Conservation (phyloP, 2,329 filamentous ascomycete species). For the Laburnicola sp. region DNA sequence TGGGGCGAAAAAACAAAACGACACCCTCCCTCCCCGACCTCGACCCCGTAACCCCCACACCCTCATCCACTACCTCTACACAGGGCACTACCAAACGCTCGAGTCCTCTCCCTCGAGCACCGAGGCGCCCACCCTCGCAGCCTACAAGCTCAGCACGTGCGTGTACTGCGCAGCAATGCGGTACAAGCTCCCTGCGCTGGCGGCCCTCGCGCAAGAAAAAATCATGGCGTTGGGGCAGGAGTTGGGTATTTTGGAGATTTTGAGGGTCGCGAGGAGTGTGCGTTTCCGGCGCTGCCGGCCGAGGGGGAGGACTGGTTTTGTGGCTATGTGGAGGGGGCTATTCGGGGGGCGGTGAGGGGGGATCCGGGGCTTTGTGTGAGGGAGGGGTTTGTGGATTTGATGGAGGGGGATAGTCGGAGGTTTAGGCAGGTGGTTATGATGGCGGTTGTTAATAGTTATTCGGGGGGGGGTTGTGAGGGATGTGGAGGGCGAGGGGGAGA, state of each 20-base stretch:
- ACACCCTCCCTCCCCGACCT: slow-evolving; percentile 26
- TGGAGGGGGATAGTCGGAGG: slow-evolving; percentile 29
- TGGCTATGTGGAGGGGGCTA: slow-evolving; percentile 25
- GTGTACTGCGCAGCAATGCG: slow-evolving; percentile 33
- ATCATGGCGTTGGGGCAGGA: slow-evolving; percentile 22
- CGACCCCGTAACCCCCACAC: slow-evolving; percentile 27
- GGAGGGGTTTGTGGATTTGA: slow-evolving; percentile 28
- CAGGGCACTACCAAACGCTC: slow-evolving; percentile 25
- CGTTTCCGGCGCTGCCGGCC: slow-evolving; percentile 24
- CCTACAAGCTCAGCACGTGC: slow-evolving; percentile 26
- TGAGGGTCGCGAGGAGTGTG: slow-evolving; percentile 26
- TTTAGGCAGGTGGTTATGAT: slow-evolving; percentile 35
- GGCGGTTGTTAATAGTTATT: slow-evolving; percentile 30
- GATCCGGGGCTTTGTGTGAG: slow-evolving; percentile 29
- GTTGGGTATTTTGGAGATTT: slow-evolving; percentile 27
- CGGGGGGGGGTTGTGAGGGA: neutral
- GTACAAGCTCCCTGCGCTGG: slow-evolving; percentile 31
- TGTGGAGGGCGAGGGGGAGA: neutral
- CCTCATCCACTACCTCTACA: slow-evolving; percentile 32
- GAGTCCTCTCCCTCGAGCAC: neutral
- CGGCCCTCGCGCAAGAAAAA: slow-evolving; percentile 27
- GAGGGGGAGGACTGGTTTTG: slow-evolving; percentile 32
- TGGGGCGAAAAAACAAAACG: slow-evolving; percentile 14
- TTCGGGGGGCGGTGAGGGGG: slow-evolving; percentile 22
- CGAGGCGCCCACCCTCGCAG: slow-evolving; percentile 7